Evolutionary conservation across 495 filamentous ascomycete species (phyloP).

Genomic region (Achaetomiella virescens): DNA sequence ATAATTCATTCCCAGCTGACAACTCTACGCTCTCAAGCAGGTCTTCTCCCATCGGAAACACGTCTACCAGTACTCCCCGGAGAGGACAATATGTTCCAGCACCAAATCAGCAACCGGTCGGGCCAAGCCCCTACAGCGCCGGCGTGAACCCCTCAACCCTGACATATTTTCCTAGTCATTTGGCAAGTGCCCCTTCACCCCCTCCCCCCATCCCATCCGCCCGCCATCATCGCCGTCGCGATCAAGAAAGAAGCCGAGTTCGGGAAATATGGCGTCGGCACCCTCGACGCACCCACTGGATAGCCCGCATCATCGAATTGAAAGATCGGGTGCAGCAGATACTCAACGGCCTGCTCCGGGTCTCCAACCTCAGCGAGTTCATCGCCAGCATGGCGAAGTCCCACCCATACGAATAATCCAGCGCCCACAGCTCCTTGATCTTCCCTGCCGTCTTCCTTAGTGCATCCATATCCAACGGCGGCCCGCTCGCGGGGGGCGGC

Average conservation of each 20-base stretch:
- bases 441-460: constrained; percentile 38
- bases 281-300: constrained; percentile 43
- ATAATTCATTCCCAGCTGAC: no score
- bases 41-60: no score
- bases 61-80: no score
- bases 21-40: no score
- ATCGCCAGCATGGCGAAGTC: constrained; percentile 51
- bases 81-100: no score
- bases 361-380: constrained; percentile 44
- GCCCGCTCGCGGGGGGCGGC: constrained; percentile 36
- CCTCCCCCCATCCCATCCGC: constrained; percentile 46
- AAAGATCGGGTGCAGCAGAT: constrained; percentile 43
- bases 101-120: no score
- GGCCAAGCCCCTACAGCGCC: constrained; percentile 13
- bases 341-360: constrained; percentile 40
- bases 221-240: constrained; percentile 51
- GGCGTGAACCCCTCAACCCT: constrained; percentile 42
- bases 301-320: constrained; percentile 49
- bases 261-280: constrained; percentile 53
- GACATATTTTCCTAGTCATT: constrained; percentile 37
- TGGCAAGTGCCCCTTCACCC: constrained; percentile 34
- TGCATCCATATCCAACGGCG: constrained; percentile 34
- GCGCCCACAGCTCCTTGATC: constrained; percentile 42
- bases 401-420: constrained; percentile 47
- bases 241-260: constrained; percentile 41